Base-by-base conservation (phyloP, 352 stramenopile species). In the Globisporangium iwayamae region DNA sequence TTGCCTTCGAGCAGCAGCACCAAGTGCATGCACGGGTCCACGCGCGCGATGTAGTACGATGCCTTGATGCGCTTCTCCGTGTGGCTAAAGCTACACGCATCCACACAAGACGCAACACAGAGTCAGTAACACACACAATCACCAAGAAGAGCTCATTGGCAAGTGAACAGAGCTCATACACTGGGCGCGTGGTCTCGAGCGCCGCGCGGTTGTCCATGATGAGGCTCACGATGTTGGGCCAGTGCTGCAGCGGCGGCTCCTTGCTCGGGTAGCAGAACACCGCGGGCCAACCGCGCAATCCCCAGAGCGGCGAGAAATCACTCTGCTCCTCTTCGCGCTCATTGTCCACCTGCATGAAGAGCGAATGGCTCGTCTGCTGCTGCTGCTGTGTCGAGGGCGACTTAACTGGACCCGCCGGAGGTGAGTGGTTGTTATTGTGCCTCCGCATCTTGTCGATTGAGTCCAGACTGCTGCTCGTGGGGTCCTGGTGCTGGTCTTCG, bases 151-250 rank as follows among this genome's bases (percentile, higher is more conserved):
- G 32, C 20, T 41, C 30, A 25, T 39, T 16, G 48, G 2, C n/a
- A 25, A 32, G 46, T 41, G 18, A 7, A 25, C 25, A 14, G 20
- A 36, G 34, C 38, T 76, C 78, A 68, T 81, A 90, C 81, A 83
- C 74, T 67, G 77, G 74, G 7, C 62, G 70, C 52, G 78, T 75
- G 7, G 79, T 76, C 55, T 87, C 75, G 58, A 92, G 65, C 51
- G 71, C 72, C 18, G 67, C 65, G 34, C 79, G 78, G 64, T 87
- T 91, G 71, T 96, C 85, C 86, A 91, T 90, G 58, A 96, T 90
- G 28, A 96, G 74, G 65, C 85, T 94, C 55, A 96, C 73, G 16
- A 96, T 78, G 52, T 96, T 96, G 2, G 87, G 87, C 85, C 85
- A 96, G 66, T 96, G 87, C 61, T 86, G 67, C 51, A 88, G 65